Conservation (phyloP, 202 grass and related monocot species). For the Panicum virgatum region DNA sequence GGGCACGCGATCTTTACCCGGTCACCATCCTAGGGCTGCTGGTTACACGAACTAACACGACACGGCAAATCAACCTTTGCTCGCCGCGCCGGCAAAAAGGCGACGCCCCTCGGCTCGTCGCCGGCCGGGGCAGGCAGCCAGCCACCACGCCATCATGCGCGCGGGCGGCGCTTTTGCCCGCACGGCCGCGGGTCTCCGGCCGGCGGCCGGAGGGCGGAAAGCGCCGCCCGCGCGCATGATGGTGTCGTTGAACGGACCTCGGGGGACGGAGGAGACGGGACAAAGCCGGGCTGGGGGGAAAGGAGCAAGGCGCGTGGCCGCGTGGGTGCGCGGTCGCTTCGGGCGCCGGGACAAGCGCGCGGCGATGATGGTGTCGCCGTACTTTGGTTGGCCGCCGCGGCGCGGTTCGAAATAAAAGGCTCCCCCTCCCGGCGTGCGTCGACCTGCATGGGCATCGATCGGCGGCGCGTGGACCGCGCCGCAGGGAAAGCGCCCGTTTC, state of each 20-base stretch:
- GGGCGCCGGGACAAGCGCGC: conserved; percentile 40
- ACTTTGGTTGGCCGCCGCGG: conserved; percentile 42
- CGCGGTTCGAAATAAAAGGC: conserved; percentile 34
- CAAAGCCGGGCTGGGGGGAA: no score
- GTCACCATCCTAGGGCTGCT: not conserved
- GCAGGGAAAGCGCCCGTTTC: conserved; percentile 5
- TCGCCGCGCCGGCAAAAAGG: not conserved
- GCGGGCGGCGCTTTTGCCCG: conserved; percentile 30
- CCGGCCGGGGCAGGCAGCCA: no score
- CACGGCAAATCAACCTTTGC: not conserved
- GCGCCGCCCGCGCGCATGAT: no score
- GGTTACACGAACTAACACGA: not conserved
- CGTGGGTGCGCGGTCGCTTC: conserved; percentile 40
- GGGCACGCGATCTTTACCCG: not conserved
- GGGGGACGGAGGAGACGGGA: no score
- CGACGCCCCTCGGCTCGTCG: not conserved
- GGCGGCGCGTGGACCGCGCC: not conserved
- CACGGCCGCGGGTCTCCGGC: conserved; percentile 45
- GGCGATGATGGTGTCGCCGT: conserved; percentile 60
- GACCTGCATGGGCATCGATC: conserved; percentile 13
- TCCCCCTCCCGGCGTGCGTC: not conserved
- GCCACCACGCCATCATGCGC: not conserved
- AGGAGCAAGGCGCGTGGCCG: not conserved
- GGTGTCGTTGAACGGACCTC: conserved; percentile 49
- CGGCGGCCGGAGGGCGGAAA: not conserved